A percentile compares a stretch with the other conserved stretches of the same genome.
These are phyloP conservation scores for Leptomonas seymouri DNA, from an alignment of 208 protist species.

Conservation along the genomic window DNA sequence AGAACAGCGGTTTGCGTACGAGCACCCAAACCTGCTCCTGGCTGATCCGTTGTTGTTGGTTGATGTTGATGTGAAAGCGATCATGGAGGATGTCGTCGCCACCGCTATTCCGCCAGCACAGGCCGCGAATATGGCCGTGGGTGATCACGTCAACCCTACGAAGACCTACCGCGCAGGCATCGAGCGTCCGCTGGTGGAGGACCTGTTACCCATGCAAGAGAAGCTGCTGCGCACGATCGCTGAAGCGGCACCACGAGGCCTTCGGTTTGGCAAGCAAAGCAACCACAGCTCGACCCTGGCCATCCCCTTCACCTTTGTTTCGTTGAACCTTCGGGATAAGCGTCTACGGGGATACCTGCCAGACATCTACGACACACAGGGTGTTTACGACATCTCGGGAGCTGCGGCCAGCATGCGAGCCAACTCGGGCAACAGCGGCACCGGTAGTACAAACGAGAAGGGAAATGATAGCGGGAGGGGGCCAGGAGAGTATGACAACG, in stretches of 20 bases:
- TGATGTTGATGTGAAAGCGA: conserved; percentile 23
- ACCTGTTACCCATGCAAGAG: conserved; percentile 26
- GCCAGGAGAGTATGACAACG: neutral
- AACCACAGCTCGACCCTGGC: conserved; percentile 1
- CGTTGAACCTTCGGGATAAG: conserved; percentile 25
- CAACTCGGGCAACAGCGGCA: neutral
- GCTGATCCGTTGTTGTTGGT: conserved; percentile 21
- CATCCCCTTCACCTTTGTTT: conserved; percentile 24
- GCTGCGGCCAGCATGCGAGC: neutral
- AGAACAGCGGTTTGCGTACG: conserved; percentile 32
- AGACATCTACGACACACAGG: conserved; percentile 26
- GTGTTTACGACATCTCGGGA: conserved; percentile 9
- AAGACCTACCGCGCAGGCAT: conserved; percentile 7
- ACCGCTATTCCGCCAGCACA: neutral
- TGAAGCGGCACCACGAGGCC: conserved; percentile 20
- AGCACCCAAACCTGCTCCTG: conserved; percentile 27
- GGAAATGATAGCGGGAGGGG: neutral
- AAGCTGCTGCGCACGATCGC: conserved; percentile 22
- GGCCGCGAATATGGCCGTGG: neutral
- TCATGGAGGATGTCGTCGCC: conserved; percentile 18
- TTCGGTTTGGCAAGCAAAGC: conserved; percentile 30
- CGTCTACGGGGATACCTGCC: conserved; percentile 29
- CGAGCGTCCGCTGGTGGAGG: conserved; percentile 19
- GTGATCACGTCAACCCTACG: neutral
- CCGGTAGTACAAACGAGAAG: neutral